Evolutionary conservation across 805 yeast genomes (phyloP).

Genomic region (Ogataea methanolica): DNA sequence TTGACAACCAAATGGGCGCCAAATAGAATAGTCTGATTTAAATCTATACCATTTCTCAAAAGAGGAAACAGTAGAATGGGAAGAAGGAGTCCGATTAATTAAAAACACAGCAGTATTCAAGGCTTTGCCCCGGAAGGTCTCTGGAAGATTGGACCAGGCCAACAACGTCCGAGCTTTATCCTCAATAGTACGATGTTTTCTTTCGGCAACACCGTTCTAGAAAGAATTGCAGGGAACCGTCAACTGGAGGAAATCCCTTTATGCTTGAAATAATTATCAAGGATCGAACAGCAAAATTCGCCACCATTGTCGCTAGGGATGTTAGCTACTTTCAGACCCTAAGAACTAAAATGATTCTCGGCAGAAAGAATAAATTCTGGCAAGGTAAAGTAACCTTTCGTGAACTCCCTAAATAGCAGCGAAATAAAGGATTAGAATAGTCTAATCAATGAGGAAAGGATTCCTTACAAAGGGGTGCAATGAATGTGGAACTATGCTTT

Average conservation of each 20-base stretch:
- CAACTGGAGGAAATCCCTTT: not conserved
- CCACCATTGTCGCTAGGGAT: not conserved
- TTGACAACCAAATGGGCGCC: too few species aligned
- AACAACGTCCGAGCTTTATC: not conserved
- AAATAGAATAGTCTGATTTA: too few species aligned
- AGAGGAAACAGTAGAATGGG: too few species aligned
- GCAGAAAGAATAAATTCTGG: too few species aligned
- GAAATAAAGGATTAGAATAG: too few species aligned
- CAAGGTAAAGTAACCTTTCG: too few species aligned
- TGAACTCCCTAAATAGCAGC: too few species aligned
- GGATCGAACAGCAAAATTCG: not conserved
- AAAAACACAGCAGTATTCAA: not conserved
- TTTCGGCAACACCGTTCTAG: constrained; percentile 10
- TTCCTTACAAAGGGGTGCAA: too few species aligned
- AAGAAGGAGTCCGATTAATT: too few species aligned
- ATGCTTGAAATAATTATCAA: not conserved
- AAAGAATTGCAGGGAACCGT: constrained; percentile 5
- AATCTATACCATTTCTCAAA: too few species aligned
- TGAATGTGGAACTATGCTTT: too few species aligned
- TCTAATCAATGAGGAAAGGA: too few species aligned
- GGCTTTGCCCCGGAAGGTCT: not conserved
- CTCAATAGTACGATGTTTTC: constrained; percentile 4
- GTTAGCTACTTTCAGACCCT: not conserved
- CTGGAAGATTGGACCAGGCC: not conserved
- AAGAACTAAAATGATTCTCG: not conserved